Evolutionary conservation across 306 rosid species (phyloP).

Genomic region (Ceratonia siliqua): DNA sequence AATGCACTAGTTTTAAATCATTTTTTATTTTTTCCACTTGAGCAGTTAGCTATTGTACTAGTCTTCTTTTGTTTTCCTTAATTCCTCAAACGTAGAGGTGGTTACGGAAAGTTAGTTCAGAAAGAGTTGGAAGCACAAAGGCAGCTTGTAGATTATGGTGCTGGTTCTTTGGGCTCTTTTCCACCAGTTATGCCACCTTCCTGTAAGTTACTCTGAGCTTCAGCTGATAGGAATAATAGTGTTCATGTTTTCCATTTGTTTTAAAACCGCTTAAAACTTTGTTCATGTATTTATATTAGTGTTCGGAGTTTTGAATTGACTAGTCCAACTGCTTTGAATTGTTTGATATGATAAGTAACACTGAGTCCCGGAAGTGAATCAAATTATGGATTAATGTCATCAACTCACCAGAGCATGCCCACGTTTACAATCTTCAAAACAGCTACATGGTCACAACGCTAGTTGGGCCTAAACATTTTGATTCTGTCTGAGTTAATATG

Average conservation of each 20-base stretch:
- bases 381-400: slow-evolving; percentile 12
- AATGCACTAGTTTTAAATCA: neutral
- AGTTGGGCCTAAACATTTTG: neutral
- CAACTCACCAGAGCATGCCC: neutral
- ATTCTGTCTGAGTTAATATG: neutral
- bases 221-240: slow-evolving; percentile 21
- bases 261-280: neutral
- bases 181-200: slow-evolving; percentile 69
- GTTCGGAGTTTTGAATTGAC: neutral
- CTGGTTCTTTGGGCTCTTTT: slow-evolving; percentile 88
- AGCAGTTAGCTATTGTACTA: neutral
- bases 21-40: neutral
- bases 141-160: slow-evolving; percentile 93
- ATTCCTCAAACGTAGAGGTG: slow-evolving; percentile 83
- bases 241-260: slow-evolving; percentile 17
- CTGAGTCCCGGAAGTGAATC: neutral
- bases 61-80: slow-evolving; percentile 54
- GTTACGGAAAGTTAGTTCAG: slow-evolving; percentile 92
- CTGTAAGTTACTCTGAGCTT: slow-evolving; percentile 59
- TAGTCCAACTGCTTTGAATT: neutral
- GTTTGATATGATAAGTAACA: neutral
- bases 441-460: neutral
- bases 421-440: neutral
- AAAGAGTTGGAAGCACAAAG: slow-evolving; percentile 93
- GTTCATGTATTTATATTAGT: neutral